Base-by-base conservation (phyloP, 257 asterid genomes). In the Scutellaria galericulata region DNA sequence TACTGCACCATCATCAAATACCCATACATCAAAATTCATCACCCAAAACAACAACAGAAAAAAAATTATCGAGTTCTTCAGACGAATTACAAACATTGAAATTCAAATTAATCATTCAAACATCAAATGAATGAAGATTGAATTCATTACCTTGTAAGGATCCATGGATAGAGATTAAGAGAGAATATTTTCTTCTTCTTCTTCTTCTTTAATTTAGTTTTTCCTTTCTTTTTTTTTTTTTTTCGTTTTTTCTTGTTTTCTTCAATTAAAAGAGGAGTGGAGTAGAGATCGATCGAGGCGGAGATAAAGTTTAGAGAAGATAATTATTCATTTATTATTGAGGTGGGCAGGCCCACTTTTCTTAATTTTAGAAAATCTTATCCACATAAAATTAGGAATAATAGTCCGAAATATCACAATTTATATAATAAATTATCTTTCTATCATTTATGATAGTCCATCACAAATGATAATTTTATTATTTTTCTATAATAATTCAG, bases 81-180 rank as follows among this genome's bases (percentile, higher is more conserved):
- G 39, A 10, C 11, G 35, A 58, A n/a, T 4, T 15, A 53, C 55
- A 9, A 20, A 45, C 7, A 55, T 22, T 0, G 44, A 56, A 52
- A 60, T 40, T 3, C 15, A 46, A 18, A 69, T 9, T 5, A 35
- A 62, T 5, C 6, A 55, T 35, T 20, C 10, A 12, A 64, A 7
- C n/a, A 66, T 3, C 24, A 15, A 69, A 3, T 22, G 46, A 12
- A 78, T 14, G 37, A 68, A 41, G 41, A 50, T 14, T 1, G 22
- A 13, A 37, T 64, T 1, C 37, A 40, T 45, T 51, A 90, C 96
- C 96, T 85, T 90, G 90, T 82, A 88, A 0, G 96, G 95, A 90
- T 90, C 96, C 96, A 90, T 90, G 77, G 83, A 12, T 20, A 13
- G 57, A 59, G 69, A 48, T 27, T 44, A n/a, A 47, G 27, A 24